Percentiles rank a stretch among this genome's conserved stretches.
phyloP scores from a whole-genome alignment of 192 early-diverging fungal species.

The Podochytrium sp. region DNA sequence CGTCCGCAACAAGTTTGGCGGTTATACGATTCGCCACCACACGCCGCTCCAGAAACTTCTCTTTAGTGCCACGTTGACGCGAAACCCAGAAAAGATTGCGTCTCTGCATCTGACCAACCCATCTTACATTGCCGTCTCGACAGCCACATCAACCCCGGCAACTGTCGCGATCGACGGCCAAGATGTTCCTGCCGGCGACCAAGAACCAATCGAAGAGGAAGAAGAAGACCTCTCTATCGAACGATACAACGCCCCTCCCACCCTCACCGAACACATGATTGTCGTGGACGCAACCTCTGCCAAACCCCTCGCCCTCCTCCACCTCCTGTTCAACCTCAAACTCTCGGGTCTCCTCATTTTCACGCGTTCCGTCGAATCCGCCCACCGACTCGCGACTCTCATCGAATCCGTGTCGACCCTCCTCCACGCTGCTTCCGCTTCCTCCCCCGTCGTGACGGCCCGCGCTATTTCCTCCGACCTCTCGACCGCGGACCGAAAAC shows the following conservation, averaged over 20 bases:
- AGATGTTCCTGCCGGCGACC: conserved; percentile 30
- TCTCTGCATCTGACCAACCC: conserved; percentile 80
- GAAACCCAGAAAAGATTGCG: conserved; percentile 91
- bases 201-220: conserved; percentile 22
- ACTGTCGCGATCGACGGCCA: conserved; percentile 48
- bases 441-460: not conserved
- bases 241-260: conserved; percentile 55
- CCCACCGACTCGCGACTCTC: conserved; percentile 71
- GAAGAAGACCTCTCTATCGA: conserved; percentile 28
- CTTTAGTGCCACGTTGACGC: conserved; percentile 94
- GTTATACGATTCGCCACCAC: conserved; percentile 25
- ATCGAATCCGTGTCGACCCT: conserved; percentile 32
- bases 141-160: not conserved
- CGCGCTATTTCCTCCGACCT: conserved; percentile 45
- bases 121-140: conserved; percentile 75
- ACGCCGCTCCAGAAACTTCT: conserved; percentile 85
- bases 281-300: conserved; percentile 63
- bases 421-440: conserved; percentile 1
- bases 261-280: conserved; percentile 72
- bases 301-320: conserved; percentile 86
- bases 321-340: conserved; percentile 70
- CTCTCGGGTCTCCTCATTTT: conserved; percentile 76
- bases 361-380: conserved; percentile 88
- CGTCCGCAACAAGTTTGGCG: not conserved
- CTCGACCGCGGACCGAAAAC: conserved; percentile 20